Evolutionary conservation across 2,329 filamentous ascomycete species (phyloP).

Genomic region (Neofusicoccum ribis): DNA sequence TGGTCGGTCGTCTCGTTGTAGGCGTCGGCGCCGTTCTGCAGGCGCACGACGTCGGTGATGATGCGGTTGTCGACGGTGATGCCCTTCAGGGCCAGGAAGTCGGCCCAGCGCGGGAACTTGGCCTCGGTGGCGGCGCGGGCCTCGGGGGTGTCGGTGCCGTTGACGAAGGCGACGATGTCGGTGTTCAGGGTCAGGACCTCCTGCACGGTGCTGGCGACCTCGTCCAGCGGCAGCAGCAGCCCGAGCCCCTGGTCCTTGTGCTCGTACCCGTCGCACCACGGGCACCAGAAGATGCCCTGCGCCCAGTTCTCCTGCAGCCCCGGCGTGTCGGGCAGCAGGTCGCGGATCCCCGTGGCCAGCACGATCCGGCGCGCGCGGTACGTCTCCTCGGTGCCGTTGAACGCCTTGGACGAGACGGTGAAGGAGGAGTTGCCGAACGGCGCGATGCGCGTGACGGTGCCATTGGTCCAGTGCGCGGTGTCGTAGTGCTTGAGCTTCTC

Average conservation of each 20-base stretch:
- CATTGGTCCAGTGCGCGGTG: not conserved
- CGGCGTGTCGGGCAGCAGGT: not conserved
- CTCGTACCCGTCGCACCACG: constrained; percentile 14
- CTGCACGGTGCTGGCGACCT: not conserved
- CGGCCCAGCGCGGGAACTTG: not conserved
- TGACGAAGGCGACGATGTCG: constrained; percentile 14
- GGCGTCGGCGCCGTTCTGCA: not conserved
- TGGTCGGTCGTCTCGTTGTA: not conserved
- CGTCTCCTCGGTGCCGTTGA: not conserved
- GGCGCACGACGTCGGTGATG: not conserved
- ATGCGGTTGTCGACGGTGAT: not conserved
- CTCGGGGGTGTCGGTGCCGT: constrained; percentile 2
- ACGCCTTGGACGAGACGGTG: not conserved
- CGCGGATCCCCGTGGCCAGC: not conserved
- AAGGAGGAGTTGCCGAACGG: not conserved
- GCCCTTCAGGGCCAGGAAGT: not conserved
- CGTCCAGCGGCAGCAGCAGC: not conserved
- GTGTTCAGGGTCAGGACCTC: not conserved
- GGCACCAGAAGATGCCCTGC: constrained; percentile 7
- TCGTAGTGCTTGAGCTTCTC: not conserved
- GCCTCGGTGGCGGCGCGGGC: not conserved
- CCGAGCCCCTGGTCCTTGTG: constrained; percentile 4
- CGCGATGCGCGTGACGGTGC: not conserved
- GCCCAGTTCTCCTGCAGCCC: constrained; percentile 1
- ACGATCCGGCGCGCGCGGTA: not conserved